Conservation (phyloP, 2,329 filamentous ascomycete genomes). For the Aureobasidium subglaciale region DNA sequence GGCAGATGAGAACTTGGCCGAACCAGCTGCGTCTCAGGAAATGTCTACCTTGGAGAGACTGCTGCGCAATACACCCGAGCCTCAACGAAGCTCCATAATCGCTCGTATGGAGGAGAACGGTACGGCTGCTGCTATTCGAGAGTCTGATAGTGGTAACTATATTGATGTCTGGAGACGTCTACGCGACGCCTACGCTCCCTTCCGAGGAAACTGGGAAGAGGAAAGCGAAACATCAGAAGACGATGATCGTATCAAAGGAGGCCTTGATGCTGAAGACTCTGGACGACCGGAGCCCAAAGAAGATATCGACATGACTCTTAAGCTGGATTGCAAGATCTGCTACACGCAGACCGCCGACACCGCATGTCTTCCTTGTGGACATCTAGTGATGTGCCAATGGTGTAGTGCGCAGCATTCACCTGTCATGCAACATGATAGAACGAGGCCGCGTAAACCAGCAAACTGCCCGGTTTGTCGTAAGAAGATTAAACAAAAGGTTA, state of each 20-base stretch:
- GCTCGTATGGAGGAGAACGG: conserved; percentile 14
- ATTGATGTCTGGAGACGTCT: conserved; percentile 13
- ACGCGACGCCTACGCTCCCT: conserved; percentile 11
- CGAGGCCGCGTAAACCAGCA: conserved; percentile 32
- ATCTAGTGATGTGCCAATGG: conserved; percentile 50
- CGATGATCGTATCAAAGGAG: conserved; percentile 21
- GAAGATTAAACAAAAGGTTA: conserved; percentile 38
- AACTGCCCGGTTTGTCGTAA: conserved; percentile 43
- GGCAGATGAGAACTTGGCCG: neutral
- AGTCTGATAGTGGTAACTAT: neutral
- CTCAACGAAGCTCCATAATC: conserved; percentile 14
- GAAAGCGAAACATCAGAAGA: conserved; percentile 20
- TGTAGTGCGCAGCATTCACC: conserved; percentile 47
- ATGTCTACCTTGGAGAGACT: conserved; percentile 5
- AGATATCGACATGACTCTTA: conserved; percentile 43
- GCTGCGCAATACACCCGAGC: conserved; percentile 14
- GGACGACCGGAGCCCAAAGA: conserved; percentile 42
- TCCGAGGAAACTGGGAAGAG: conserved; percentile 3
- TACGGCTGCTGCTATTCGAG: conserved; percentile 10
- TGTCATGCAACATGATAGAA: conserved; percentile 33
- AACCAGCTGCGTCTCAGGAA: neutral
- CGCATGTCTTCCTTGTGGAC: conserved; percentile 47
- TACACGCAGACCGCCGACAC: conserved; percentile 47
- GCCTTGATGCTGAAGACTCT: conserved; percentile 40
- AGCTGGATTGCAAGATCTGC: conserved; percentile 47